These are phyloP conservation scores for Pythium coloratum DNA, from an alignment of 352 stramenopile genomes.

Conservation along the genomic window DNA sequence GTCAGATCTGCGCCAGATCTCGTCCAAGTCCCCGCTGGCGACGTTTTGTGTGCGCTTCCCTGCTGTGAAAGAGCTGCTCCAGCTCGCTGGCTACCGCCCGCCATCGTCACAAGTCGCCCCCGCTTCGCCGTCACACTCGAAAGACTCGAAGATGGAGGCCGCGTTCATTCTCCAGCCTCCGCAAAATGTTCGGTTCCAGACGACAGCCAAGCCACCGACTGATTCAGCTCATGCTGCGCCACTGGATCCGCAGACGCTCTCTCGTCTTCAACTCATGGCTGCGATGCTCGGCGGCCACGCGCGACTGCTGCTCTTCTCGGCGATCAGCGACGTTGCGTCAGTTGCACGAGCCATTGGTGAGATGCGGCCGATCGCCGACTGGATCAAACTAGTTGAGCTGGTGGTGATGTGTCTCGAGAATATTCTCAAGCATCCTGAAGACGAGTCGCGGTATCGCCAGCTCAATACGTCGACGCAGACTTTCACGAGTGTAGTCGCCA, in stretches of 20 bases:
- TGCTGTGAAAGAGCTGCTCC: conserved; percentile 36
- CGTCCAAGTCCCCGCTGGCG: conserved; percentile 23
- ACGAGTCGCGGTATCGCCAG: conserved; percentile 45
- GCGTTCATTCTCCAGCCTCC: conserved; percentile 33
- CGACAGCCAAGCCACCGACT: conserved; percentile 10
- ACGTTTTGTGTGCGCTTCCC: conserved; percentile 30
- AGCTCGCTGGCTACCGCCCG: conserved; percentile 36
- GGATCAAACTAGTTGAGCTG: conserved; percentile 45
- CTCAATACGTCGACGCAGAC: conserved; percentile 52
- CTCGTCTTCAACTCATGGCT: conserved; percentile 39
- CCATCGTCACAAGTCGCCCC: neutral
- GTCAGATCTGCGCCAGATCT: conserved; percentile 34
- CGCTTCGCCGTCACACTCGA: neutral
- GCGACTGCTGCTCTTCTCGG: conserved; percentile 35
- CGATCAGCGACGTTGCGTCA: conserved; percentile 53
- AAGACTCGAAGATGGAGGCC: neutral
- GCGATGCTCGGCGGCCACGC: conserved; percentile 49
- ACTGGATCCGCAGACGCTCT: conserved; percentile 33
- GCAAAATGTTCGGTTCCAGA: conserved; percentile 48
- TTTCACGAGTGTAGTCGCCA: conserved; percentile 41
- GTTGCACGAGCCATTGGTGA: conserved; percentile 41
- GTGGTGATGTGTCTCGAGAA: conserved; percentile 51
- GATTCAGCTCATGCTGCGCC: neutral
- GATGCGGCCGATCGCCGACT: conserved; percentile 22
- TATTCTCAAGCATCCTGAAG: conserved; percentile 45